phyloP scores from a whole-genome alignment of 2,329 filamentous ascomycete species.

The Fusarium tuaranense region DNA sequence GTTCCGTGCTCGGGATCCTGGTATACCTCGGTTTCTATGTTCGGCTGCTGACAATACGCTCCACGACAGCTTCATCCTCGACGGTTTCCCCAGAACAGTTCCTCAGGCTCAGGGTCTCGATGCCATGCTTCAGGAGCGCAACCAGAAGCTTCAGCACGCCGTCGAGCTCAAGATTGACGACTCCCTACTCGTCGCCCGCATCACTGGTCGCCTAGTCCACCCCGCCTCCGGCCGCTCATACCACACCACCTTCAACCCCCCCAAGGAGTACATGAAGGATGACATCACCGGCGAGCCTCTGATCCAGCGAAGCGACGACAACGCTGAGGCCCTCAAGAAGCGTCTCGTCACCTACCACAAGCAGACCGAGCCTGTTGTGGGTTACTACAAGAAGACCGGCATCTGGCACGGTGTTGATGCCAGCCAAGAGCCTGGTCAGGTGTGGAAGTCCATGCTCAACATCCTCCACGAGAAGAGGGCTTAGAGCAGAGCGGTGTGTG shows the following conservation, averaged over 20 bases:
- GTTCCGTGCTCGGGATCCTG: slow-evolving; percentile 12
- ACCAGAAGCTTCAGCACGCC: slow-evolving; percentile 91
- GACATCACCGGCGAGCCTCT: slow-evolving; percentile 97
- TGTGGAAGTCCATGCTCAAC: slow-evolving; percentile 92
- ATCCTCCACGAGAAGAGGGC: slow-evolving; percentile 74
- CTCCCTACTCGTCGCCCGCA: slow-evolving; percentile 90
- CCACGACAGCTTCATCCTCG: slow-evolving; percentile 87
- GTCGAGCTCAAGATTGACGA: slow-evolving; percentile 98
- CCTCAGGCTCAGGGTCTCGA: slow-evolving; percentile 95
- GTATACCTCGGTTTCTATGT: slow-evolving; percentile 5
- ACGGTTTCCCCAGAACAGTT: slow-evolving; percentile 97
- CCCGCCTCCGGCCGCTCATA: slow-evolving; percentile 96
- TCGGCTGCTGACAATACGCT: slow-evolving; percentile 35
- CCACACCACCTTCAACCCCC: slow-evolving; percentile 99
- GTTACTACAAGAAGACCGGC: slow-evolving; percentile 96
- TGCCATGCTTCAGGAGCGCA: slow-evolving; percentile 82
- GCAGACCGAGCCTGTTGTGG: slow-evolving; percentile 92
- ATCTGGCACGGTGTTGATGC: slow-evolving; percentile 98
- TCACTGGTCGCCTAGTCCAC: slow-evolving; percentile 96
- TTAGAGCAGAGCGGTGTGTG: slow-evolving; percentile 43
- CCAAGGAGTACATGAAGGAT: slow-evolving; percentile 93
- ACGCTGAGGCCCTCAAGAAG: slow-evolving; percentile 95
- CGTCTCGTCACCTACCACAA: slow-evolving; percentile 91
- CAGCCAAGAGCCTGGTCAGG: slow-evolving; percentile 93
- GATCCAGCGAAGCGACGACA: slow-evolving; percentile 97